Percentiles rank a stretch among this genome's conserved stretches.
Conservation (phyloP, 805 yeast species). For the Starmerella apicola region DNA sequence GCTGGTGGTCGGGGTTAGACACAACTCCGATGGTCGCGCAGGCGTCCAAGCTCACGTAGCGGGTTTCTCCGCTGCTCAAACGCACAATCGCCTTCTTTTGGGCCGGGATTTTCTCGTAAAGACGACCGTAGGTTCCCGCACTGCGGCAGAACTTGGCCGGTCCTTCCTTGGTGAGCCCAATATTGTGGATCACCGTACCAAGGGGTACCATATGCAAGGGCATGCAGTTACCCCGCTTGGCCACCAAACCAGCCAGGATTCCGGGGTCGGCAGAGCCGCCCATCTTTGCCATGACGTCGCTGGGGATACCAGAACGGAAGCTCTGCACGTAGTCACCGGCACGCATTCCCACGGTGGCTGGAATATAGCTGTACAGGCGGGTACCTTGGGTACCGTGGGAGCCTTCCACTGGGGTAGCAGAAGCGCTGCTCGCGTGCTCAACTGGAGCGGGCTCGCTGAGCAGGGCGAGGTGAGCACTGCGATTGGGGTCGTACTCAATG, state of each 20-base stretch:
- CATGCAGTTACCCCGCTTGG: conserved; percentile 88
- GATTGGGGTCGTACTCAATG: conserved; percentile 90
- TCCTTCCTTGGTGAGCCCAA: conserved; percentile 66
- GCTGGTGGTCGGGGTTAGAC: conserved; percentile 86
- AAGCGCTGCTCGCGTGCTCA: not conserved
- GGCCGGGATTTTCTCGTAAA: conserved; percentile 65
- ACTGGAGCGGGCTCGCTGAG: conserved; percentile 37
- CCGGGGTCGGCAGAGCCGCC: conserved; percentile 90
- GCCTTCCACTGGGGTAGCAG: not conserved
- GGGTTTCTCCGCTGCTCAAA: conserved; percentile 84
- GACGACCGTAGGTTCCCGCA: conserved; percentile 89
- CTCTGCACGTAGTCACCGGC: conserved; percentile 86
- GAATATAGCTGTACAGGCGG: conserved; percentile 49
- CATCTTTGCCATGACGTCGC: conserved; percentile 63
- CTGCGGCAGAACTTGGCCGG: conserved; percentile 82
- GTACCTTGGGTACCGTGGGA: not conserved
- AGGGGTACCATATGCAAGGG: conserved; percentile 90
- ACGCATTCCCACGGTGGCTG: conserved; percentile 87
- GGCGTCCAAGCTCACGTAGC: conserved; percentile 73
- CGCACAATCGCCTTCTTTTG: conserved; percentile 62
- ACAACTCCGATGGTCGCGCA: conserved; percentile 91
- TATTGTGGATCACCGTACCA: conserved; percentile 78
- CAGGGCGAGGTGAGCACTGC: conserved; percentile 87
- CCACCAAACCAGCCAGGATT: conserved; percentile 68
- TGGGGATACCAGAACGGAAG: conserved; percentile 79